Percentiles rank a stretch among this genome's conserved stretches.
phyloP scores from a whole-genome alignment of 78 protist species.

The Planoprotostelium fungivorum region DNA sequence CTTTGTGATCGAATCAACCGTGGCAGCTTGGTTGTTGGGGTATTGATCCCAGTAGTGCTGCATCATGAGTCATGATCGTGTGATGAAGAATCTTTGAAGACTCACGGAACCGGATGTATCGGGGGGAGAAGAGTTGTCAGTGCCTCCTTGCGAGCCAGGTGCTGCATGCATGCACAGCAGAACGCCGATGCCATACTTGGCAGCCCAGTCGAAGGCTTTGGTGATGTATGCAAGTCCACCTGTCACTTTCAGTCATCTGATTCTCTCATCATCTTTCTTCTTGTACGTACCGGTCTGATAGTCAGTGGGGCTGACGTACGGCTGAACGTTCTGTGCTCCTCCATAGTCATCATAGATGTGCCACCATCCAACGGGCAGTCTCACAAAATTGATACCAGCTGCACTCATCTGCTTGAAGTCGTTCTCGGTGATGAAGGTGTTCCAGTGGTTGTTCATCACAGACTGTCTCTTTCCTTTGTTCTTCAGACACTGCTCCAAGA shows the following conservation, averaged over 20 bases:
- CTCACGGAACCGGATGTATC: background rate
- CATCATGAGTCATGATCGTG: background rate
- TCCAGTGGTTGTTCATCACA: background rate
- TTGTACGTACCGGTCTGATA: background rate
- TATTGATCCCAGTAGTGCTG: background rate
- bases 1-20: background rate
- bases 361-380: background rate
- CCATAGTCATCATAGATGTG: background rate
- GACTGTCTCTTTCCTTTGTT: background rate
- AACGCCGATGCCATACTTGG: background rate
- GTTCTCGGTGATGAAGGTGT: background rate
- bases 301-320: background rate
- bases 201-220: background rate
- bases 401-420: background rate
- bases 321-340: background rate
- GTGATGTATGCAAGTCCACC: background rate
- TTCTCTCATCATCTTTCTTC: background rate
- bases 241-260: too few species aligned
- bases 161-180: background rate
- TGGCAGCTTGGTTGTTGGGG: background rate
- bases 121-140: background rate
- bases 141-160: background rate
- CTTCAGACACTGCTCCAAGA: background rate
- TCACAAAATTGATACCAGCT: background rate
- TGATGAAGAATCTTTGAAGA: background rate